These are phyloP conservation scores for Fusarium newnesense DNA, from an alignment of 2,329 filamentous ascomycete species.

Conservation along the genomic window DNA sequence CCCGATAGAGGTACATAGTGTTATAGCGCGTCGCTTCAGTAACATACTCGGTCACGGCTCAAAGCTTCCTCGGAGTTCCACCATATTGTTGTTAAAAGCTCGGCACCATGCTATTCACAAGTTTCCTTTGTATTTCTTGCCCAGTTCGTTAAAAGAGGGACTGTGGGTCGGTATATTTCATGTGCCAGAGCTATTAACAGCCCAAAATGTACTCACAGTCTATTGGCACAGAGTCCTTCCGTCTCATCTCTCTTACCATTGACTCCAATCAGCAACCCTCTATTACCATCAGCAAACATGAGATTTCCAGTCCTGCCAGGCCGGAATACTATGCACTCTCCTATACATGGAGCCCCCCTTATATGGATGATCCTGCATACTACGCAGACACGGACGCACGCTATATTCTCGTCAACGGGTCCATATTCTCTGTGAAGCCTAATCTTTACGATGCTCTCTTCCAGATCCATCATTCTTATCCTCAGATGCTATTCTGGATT, in stretches of 20 bases:
- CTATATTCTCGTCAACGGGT: neutral
- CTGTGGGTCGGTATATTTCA: rapidly evolving
- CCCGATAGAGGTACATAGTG: too few relatives aligned
- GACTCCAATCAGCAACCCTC: neutral
- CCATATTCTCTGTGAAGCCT: neutral
- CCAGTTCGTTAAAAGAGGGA: neutral
- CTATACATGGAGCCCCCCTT: neutral
- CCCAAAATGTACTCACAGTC: neutral
- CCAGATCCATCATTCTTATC: neutral
- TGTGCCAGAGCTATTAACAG: rapidly evolving
- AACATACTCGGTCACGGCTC: too few relatives aligned
- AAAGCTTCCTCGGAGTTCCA: too few relatives aligned
- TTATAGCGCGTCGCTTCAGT: too few relatives aligned
- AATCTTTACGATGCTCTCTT: neutral
- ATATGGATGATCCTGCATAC: neutral
- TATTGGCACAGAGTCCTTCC: neutral
- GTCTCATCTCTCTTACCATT: neutral
- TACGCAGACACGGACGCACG: neutral
- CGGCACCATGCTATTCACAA: neutral
- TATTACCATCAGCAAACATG: neutral
- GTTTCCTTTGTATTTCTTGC: neutral
- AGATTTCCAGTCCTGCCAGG: neutral
- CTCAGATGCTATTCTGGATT: neutral
- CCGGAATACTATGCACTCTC: neutral
- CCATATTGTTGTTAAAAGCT: too few relatives aligned